phyloP scores from a whole-genome alignment of 148 eudicot genomes.

The Heliamphora exappendiculata region DNA sequence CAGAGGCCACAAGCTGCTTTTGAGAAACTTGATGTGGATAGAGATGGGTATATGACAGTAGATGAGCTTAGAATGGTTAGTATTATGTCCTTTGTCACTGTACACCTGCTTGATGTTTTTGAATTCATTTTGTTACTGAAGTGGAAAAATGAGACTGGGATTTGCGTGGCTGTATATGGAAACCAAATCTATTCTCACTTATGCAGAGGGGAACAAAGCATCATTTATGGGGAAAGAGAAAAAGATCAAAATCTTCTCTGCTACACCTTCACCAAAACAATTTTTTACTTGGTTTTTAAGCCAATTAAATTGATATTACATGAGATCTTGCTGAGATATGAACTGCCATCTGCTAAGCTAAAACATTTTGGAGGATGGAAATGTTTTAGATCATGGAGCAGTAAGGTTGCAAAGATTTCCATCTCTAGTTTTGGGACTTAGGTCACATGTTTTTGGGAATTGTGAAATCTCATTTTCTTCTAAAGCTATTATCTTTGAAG shows the following conservation, averaged over 20 bases:
- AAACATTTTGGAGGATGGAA: too few relatives aligned
- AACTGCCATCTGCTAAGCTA: too few relatives aligned
- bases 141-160: neutral
- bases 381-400: too few relatives aligned
- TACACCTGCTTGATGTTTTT: neutral
- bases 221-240: neutral
- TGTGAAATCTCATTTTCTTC: too few relatives aligned
- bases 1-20: constrained; percentile 75
- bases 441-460: too few relatives aligned
- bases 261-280: neutral
- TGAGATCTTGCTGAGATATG: neutral
- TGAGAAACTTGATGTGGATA: constrained; percentile 80
- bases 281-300: neutral
- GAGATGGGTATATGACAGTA: constrained; percentile 78
- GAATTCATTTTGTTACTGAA: neutral
- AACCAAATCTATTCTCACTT: neutral
- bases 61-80: constrained; percentile 82
- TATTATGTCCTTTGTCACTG: neutral
- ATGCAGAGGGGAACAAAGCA: too few relatives aligned
- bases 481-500: too few relatives aligned
- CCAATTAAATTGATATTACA: neutral
- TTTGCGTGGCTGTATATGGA: neutral
- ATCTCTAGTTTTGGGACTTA: too few relatives aligned
- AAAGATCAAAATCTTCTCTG: neutral
- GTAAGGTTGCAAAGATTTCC: too few relatives aligned